Conservation (phyloP, 192 early-diverging fungal species). For the Coemansia sp. region DNA sequence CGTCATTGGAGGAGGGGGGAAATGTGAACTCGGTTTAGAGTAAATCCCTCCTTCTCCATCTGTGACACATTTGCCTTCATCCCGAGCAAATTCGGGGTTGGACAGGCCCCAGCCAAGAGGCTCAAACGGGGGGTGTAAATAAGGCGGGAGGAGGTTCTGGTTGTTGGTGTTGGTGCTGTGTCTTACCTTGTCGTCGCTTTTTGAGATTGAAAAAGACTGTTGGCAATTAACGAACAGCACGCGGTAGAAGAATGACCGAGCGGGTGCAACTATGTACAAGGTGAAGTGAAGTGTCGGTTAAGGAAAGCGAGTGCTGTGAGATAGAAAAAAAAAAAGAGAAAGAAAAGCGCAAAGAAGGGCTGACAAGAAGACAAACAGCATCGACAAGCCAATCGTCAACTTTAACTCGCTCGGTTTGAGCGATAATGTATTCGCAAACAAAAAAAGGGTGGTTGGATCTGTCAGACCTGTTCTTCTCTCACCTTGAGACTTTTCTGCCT, state of each 20-base stretch:
- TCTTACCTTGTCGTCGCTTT: slow-evolving; percentile 4
- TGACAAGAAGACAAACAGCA: too few species aligned
- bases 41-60: not conserved
- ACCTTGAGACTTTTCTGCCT: too few species aligned
- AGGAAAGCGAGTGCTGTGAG: not conserved
- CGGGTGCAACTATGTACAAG: slow-evolving; percentile 18
- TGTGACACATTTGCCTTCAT: not conserved
- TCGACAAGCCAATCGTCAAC: too few species aligned
- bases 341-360: not conserved
- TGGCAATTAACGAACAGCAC: slow-evolving; percentile 3
- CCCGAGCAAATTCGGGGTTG: not conserved
- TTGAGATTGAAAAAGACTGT: not conserved
- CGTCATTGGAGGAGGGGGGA: not conserved
- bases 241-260: not conserved
- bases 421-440: too few species aligned
- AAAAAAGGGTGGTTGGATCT: too few species aligned
- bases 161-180: not conserved
- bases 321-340: slow-evolving; percentile 1
- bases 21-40: not conserved
- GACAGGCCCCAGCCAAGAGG: not conserved
- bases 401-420: too few species aligned
- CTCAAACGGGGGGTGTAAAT: not conserved
- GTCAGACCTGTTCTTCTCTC: too few species aligned
- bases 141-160: not conserved
- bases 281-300: not conserved